A percentile compares a stretch with the other conserved stretches of the same genome.
These are phyloP conservation scores for Penicillium macrosclerotiorum DNA, from an alignment of 495 filamentous ascomycete species.

Conservation along the genomic window DNA sequence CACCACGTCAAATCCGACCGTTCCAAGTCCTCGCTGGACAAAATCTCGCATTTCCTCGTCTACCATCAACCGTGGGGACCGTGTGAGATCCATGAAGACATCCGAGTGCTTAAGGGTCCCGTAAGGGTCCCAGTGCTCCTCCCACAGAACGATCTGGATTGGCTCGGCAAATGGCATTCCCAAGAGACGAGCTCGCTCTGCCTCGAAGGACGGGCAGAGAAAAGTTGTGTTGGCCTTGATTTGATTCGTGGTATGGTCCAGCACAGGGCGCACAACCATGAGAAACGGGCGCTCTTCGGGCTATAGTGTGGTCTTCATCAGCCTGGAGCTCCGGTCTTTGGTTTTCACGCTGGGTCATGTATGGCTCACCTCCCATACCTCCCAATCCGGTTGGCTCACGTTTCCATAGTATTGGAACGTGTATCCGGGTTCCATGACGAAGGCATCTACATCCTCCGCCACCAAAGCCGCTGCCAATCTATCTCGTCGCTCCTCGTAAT, in stretches of 20 bases:
- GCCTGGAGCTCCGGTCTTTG: background rate
- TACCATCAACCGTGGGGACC: constrained; percentile 45
- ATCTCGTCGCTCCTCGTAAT: constrained; percentile 46
- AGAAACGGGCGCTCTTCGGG: constrained; percentile 57
- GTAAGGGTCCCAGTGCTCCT: constrained; percentile 60
- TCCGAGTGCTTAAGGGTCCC: constrained; percentile 37
- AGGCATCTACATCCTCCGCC: constrained; percentile 43
- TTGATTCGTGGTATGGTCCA: constrained; percentile 24
- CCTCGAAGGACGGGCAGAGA: constrained; percentile 53
- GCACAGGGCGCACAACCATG: constrained; percentile 48
- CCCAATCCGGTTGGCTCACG: constrained; percentile 54
- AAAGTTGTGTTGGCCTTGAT: constrained; percentile 49
- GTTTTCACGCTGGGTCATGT: background rate
- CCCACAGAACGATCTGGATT: constrained; percentile 49
- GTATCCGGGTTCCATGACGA: constrained; percentile 56
- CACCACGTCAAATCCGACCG: constrained; percentile 45
- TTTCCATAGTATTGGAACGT: constrained; percentile 59
- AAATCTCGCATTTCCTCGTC: constrained; percentile 60
- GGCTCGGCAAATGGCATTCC: constrained; percentile 46
- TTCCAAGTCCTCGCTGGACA: constrained; percentile 47
- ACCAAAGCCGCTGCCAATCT: constrained; percentile 47
- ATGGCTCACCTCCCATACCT: constrained; percentile 47
- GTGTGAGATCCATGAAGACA: constrained; percentile 16
- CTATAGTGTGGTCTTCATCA: constrained; percentile 15
- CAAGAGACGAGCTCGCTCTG: constrained; percentile 48